These are phyloP conservation scores for Alternaria brassicae DNA, from an alignment of 2,329 filamentous ascomycete species.

Conservation along the genomic window DNA sequence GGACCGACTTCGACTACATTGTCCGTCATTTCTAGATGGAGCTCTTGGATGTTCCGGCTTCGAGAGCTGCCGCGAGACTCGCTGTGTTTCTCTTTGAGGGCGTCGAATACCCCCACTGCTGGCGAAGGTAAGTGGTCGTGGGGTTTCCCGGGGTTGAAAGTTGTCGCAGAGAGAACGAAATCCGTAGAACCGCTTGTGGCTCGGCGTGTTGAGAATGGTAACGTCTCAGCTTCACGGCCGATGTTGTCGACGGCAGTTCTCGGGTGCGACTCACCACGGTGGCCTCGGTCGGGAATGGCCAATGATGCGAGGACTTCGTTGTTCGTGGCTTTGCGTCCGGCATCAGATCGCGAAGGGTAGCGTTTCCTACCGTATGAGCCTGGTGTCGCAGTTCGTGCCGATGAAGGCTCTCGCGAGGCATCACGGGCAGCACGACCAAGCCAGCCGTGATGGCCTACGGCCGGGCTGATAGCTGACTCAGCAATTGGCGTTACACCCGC, in stretches of 20 bases:
- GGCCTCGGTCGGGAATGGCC: conserved; percentile 46
- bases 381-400: conserved; percentile 60
- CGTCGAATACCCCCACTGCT: conserved; percentile 68
- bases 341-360: conserved; percentile 59
- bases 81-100: conserved; percentile 67
- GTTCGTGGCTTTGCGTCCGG: conserved; percentile 40
- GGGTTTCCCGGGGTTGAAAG: conserved; percentile 40
- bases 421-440: conserved; percentile 44
- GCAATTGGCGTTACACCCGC: conserved; percentile 87
- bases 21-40: conserved; percentile 60
- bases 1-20: conserved; percentile 46
- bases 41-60: conserved; percentile 77
- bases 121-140: conserved; percentile 67
- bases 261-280: conserved; percentile 39
- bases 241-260: conserved; percentile 50
- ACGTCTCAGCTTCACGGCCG: conserved; percentile 51
- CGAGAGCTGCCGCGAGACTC: conserved; percentile 73
- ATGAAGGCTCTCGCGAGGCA: conserved; percentile 52
- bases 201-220: conserved; percentile 46
- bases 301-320: conserved; percentile 45
- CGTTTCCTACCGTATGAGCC: conserved; percentile 73
- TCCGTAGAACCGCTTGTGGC: conserved; percentile 66
- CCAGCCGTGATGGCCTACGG: conserved; percentile 56
- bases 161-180: conserved; percentile 49
- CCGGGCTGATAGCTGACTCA: conserved; percentile 70